These are phyloP conservation scores for Straminergon stramineum DNA, from an alignment of 225 moss, liverwort and hornwort genomes.

Conservation along the genomic window DNA sequence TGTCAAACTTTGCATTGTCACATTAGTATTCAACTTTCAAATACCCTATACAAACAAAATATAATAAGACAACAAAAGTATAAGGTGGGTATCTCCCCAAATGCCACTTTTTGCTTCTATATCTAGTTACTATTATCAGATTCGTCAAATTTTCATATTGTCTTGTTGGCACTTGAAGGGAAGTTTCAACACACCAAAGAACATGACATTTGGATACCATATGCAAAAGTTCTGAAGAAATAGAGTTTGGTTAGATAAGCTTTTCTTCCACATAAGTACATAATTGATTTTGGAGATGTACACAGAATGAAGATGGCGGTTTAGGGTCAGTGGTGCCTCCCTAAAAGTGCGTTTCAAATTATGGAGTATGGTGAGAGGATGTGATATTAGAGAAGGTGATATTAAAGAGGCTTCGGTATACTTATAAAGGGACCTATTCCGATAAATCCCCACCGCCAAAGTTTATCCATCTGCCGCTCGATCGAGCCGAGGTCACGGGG, in stretches of 20 bases:
- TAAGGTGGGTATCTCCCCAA: fast-evolving
- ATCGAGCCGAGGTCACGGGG: not conserved
- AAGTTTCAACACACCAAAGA: not conserved
- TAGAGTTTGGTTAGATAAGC: too few species aligned
- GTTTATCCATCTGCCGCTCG: slow-evolving; percentile 9
- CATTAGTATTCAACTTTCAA: not conserved
- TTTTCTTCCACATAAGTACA: not conserved
- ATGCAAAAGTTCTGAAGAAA: not conserved
- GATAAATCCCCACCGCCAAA: slow-evolving; percentile 1
- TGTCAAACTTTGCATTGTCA: not conserved
- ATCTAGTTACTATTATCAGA: too few species aligned
- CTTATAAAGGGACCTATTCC: not conserved
- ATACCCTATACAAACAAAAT: not conserved
- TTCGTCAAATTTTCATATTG: not conserved
- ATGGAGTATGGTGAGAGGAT: too few species aligned
- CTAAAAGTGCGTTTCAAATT: not conserved
- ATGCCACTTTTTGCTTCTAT: too few species aligned
- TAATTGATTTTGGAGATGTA: not conserved
- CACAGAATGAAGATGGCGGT: too few species aligned
- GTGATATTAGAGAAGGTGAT: not conserved
- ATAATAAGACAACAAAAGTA: not conserved
- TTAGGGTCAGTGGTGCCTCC: too few species aligned
- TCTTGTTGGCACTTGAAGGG: not conserved
- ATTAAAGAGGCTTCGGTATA: not conserved
- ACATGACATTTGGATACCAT: not conserved